Evolutionary conservation across 2,329 filamentous ascomycete genomes (phyloP).

Genomic region (Xylariaceae sp.): DNA sequence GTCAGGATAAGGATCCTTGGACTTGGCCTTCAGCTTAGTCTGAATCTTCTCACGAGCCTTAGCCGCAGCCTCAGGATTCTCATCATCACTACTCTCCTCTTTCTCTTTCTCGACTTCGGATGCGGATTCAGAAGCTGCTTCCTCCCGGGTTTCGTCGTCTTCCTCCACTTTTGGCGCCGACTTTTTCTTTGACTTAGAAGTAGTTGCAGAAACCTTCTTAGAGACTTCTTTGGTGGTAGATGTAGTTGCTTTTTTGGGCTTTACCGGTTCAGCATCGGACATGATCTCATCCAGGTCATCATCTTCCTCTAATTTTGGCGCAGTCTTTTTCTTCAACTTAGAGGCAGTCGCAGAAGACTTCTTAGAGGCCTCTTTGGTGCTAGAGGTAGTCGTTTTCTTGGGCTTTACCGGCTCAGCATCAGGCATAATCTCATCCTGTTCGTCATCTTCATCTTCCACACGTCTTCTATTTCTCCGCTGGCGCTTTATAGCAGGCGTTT

Average conservation of each 20-base stretch:
- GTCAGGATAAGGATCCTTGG: constrained; percentile 84
- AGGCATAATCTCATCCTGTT: constrained; percentile 42
- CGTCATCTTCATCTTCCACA: constrained; percentile 48
- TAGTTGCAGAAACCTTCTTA: not conserved
- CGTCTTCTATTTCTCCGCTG: constrained; percentile 45
- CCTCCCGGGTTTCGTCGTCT: constrained; percentile 40
- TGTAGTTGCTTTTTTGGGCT: constrained; percentile 29
- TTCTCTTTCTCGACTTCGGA: constrained; percentile 48
- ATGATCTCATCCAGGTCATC: constrained; percentile 37
- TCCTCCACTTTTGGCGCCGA: constrained; percentile 25
- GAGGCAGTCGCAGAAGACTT: constrained; percentile 10
- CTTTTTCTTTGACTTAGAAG: constrained; percentile 26
- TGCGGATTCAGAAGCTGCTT: constrained; percentile 41
- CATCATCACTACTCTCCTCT: constrained; percentile 37
- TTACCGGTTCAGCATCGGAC: constrained; percentile 30
- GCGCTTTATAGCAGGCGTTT: constrained; percentile 58
- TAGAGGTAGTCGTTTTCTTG: constrained; percentile 29
- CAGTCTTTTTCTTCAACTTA: constrained; percentile 24
- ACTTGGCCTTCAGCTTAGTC: constrained; percentile 62
- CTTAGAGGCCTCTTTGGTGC: not conserved
- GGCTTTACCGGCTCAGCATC: constrained; percentile 30
- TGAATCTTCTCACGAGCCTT: constrained; percentile 80
- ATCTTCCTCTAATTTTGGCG: constrained; percentile 28
- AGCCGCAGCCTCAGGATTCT: constrained; percentile 66
- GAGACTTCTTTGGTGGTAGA: constrained; percentile 11